Percentiles rank a stretch among this genome's conserved stretches.
These are phyloP conservation scores for Leptomonas seymouri DNA, from an alignment of 208 protist genomes.

Conservation along the genomic window DNA sequence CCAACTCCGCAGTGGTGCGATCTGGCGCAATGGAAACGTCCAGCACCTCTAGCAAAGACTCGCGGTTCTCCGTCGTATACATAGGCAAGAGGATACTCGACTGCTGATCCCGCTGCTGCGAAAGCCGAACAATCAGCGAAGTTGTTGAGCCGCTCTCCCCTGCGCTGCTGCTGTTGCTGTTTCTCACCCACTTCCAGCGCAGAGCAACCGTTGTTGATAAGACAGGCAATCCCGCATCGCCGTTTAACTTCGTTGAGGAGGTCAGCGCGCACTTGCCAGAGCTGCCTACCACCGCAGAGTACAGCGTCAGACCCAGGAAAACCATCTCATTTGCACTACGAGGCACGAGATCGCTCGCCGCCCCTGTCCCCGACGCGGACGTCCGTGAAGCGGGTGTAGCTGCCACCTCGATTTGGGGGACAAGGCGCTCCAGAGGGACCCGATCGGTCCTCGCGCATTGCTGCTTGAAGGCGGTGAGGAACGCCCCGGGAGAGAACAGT, in stretches of 20 bases:
- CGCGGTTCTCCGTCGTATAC: slow-evolving; percentile 81
- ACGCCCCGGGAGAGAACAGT: slow-evolving; percentile 96
- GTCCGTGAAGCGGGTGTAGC: background rate
- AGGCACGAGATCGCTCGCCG: background rate
- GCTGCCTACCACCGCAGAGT: slow-evolving; percentile 51
- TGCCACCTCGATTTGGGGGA: slow-evolving; percentile 64
- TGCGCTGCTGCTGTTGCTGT: slow-evolving; percentile 5
- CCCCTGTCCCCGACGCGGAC: background rate
- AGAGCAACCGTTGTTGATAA: slow-evolving; percentile 42
- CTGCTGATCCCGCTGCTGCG: slow-evolving; percentile 27
- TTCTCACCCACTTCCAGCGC: slow-evolving; percentile 46
- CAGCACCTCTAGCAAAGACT: slow-evolving; percentile 78
- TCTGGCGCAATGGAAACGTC: slow-evolving; percentile 34
- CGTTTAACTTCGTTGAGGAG: slow-evolving; percentile 23
- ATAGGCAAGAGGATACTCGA: slow-evolving; percentile 66
- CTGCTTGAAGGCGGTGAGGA: slow-evolving; percentile 98
- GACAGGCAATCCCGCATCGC: slow-evolving; percentile 19
- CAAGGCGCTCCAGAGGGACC: slow-evolving; percentile 94
- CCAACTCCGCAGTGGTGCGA: slow-evolving; percentile 3
- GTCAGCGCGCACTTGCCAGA: slow-evolving; percentile 50
- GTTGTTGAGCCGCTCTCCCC: slow-evolving; percentile 14
- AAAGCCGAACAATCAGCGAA: slow-evolving; percentile 33
- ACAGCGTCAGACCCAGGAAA: slow-evolving; percentile 47
- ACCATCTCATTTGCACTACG: slow-evolving; percentile 24
- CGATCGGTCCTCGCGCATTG: slow-evolving; percentile 78